phyloP scores from a whole-genome alignment of 768 basidiomycete genomes.

The Russula virescens region DNA sequence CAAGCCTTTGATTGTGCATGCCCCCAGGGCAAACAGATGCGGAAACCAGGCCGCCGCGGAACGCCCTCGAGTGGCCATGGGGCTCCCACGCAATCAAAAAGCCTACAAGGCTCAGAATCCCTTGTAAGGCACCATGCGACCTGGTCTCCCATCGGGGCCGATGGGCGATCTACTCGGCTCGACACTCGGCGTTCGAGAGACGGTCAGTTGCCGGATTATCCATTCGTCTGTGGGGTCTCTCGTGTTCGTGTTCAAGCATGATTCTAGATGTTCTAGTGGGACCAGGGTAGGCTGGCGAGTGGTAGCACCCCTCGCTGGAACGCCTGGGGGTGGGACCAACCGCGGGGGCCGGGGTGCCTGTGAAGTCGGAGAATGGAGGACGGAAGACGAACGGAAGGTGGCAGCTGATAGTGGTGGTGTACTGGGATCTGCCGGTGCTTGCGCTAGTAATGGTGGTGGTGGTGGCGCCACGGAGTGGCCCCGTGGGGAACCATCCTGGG shows the following conservation, averaged over 20 bases:
- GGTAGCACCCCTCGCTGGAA: background rate
- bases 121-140: conserved; percentile 5
- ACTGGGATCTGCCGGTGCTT: background rate
- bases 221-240: conserved; percentile 17
- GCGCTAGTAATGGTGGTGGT: background rate
- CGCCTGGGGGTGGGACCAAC: background rate
- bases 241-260: conserved; percentile 5
- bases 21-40: background rate
- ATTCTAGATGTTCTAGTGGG: conserved; percentile 21
- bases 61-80: background rate
- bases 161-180: conserved; percentile 9
- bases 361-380: background rate
- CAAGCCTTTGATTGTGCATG: background rate
- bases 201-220: conserved; percentile 20
- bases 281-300: conserved; percentile 10
- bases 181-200: conserved; percentile 2
- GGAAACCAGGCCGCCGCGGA: background rate
- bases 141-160: background rate
- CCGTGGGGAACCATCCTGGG: conserved; percentile 12
- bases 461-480: background rate
- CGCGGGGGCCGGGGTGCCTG: background rate
- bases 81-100: background rate
- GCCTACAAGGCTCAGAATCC: background rate
- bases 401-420: background rate
- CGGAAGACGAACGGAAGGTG: background rate